Evolutionary conservation across 345 rosid species (phyloP), one percentile per base, ranked within the genome.

Genomic region (Trapa bicornis): DNA sequence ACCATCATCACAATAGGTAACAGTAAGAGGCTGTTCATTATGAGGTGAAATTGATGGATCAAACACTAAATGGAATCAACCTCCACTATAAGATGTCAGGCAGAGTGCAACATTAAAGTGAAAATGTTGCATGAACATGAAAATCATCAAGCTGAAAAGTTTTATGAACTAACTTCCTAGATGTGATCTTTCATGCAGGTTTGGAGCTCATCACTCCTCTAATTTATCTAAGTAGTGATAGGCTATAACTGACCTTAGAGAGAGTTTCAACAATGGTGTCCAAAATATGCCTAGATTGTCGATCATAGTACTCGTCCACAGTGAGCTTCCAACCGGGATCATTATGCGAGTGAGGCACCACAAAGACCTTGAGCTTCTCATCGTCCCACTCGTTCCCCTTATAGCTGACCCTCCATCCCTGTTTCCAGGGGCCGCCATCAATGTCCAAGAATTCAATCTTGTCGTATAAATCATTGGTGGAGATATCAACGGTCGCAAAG

Each of bases 291-390:
- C 86, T 83, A 2, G 96, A 77, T 67, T 94, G 96, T 68, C 71
- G 78, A 66, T 87, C 91, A 65, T 94, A 94, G 69, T 94, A 94
- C 93, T 94, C 99, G 4, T 91, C 97, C 32, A 94, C 97, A 0
- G 99, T 94, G 48, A 87, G 76, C 81, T 85, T 94, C 99, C 99
- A 94, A 6, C 97, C 99, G 6, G 99, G 99, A 84, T 94, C 99
- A 67, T 94, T 91, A 77, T 94, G 99, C 37, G 99, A 94, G 69
- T 91, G 99, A 56, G 99, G 99, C 70, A 86, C 90, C 36, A 94
- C 96, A 77, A 94, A 76, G 50, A 91, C 75, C 84, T 94, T 94
- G 75, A 91, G 74, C 72, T 80, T 86, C 87, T 91, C 96, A 42
- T 54, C 67, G 73, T 91, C 88, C 99, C 99, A 94, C 72, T 94